Evolutionary conservation across 1,139 yeast species (phyloP), one percentile per base, ranked within the genome.

Genomic region (Hemisphaericaspora xylanilytica): DNA sequence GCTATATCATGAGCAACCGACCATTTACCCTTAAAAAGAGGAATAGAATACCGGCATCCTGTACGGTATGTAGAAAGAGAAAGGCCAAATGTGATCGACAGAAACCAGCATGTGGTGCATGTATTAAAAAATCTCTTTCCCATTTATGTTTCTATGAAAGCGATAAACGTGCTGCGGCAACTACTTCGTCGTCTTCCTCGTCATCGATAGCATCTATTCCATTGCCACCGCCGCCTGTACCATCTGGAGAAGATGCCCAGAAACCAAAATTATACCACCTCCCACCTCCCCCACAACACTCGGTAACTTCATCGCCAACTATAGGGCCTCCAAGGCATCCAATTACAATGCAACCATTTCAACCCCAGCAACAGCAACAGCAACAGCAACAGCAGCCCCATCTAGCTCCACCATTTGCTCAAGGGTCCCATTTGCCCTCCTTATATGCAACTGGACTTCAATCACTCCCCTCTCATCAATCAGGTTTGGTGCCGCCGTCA

Each of bases 41-140:
- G 33, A 63, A 66, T 48, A 52, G 76, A 39, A 54, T 68, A 14
- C 73, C 75, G 13, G 67, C 74, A 5, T 67, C 73, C 31, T 71
- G 77, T 48, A 67, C 70, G 37, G 73, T 71, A 12, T 71, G 77
- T 48, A 65, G 76, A 25, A 70, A 68, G 47, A 52, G 77, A 37
- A 71, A 71, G 50, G 62, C 70, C 35, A 62, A 60, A 52, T 81
- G 88, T 68, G 87, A 81, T 53, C 67, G 84, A 48, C 70, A 68
- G 30, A 71, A 74, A 50, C 94, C 94, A 2, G 79, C 81, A 28
- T 85, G 94, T 61, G 78, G 85, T 5, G 75, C 82, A 36, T 85
- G 94, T 64, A 72, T 75, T 38, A 79, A 79, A 60, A 82, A 84
- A 39, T 85, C 87, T 12, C 84, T 84, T 17, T 83, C 85, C 20